Evolutionary conservation across 176 grass and related monocot genomes (phyloP).

Genomic region (Luzula sylvatica): DNA sequence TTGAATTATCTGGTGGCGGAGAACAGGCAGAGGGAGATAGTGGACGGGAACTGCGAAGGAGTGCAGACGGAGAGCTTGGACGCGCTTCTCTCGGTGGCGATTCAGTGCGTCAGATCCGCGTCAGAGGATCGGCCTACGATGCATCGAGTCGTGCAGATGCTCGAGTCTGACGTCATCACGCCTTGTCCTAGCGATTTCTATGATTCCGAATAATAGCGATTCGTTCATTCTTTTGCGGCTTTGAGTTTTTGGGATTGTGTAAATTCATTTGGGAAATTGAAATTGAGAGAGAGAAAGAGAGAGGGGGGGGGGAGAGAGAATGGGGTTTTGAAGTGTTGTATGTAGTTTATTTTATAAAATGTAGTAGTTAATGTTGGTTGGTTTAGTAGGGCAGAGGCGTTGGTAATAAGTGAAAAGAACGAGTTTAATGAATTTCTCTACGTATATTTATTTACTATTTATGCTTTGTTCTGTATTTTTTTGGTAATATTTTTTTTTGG

Average conservation of each 20-base stretch:
- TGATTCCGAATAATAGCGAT: slow-evolving; percentile 75
- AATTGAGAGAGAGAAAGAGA: slow-evolving; percentile 1
- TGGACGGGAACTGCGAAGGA: slow-evolving; percentile 76
- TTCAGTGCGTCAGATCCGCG: slow-evolving; percentile 76
- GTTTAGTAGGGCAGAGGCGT: too few relatives aligned
- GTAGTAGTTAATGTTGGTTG: too few relatives aligned
- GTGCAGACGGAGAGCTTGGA: slow-evolving; percentile 81
- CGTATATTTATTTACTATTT: too few relatives aligned
- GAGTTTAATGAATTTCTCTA: too few relatives aligned
- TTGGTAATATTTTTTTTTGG: too few relatives aligned
- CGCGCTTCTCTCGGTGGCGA: slow-evolving; percentile 82
- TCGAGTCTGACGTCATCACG: slow-evolving; percentile 96
- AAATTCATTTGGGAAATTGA: slow-evolving; percentile 32
- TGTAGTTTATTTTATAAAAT: too few relatives aligned
- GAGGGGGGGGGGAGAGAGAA: background rate
- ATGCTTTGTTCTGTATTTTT: too few relatives aligned
- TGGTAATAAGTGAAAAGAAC: too few relatives aligned
- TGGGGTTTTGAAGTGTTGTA: background rate
- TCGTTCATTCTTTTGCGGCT: slow-evolving; percentile 61
- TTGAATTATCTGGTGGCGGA: slow-evolving; percentile 73
- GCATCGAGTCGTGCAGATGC: slow-evolving; percentile 91
- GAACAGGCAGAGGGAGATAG: slow-evolving; percentile 76
- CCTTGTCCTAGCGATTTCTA: slow-evolving; percentile 97
- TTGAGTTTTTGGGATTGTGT: slow-evolving; percentile 50
- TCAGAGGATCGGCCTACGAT: slow-evolving; percentile 90